Percentiles rank a stretch among this genome's conserved stretches.
Conservation (phyloP, 768 basidiomycete genomes). For the Chalciporus chontae region DNA sequence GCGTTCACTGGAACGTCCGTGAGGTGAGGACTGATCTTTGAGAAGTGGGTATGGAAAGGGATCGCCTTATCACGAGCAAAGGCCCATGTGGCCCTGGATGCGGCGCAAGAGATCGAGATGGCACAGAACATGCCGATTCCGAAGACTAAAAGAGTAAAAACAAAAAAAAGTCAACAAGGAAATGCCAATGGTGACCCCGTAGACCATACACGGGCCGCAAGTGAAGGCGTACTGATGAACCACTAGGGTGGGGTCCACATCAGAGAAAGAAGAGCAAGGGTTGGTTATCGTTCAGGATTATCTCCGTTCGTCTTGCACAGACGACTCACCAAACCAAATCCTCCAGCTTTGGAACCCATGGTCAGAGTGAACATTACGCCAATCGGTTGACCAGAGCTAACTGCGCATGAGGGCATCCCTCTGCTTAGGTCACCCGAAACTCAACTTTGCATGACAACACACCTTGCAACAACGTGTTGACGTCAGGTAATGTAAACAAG, state of each 20-base stretch:
- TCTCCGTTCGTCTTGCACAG: constrained; percentile 3
- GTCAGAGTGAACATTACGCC: constrained; percentile 59
- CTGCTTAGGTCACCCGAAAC: constrained; percentile 2
- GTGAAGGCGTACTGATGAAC: constrained; percentile 37
- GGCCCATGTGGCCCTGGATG: constrained; percentile 68
- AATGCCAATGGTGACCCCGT: background rate
- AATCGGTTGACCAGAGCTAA: constrained; percentile 59
- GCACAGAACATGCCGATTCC: constrained; percentile 58
- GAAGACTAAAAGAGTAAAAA: constrained; percentile 38
- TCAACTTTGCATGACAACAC: constrained; percentile 6
- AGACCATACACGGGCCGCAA: background rate
- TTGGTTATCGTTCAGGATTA: background rate
- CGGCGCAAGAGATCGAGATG: constrained; percentile 63
- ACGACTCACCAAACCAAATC: constrained; percentile 54
- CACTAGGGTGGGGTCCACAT: constrained; percentile 25
- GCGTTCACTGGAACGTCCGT: constrained; percentile 58
- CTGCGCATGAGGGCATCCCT: constrained; percentile 25
- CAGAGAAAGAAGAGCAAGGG: background rate
- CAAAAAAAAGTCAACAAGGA: background rate
- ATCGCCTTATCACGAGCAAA: constrained; percentile 68
- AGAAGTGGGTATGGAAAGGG: constrained; percentile 49
- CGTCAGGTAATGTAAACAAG: constrained; percentile 61
- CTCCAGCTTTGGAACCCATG: constrained; percentile 60
- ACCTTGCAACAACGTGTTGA: constrained; percentile 50
- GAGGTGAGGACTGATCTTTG: constrained; percentile 38